These are phyloP conservation scores for Tolypocladium paradoxum DNA, from an alignment of 2,329 filamentous ascomycete genomes.

Conservation along the genomic window DNA sequence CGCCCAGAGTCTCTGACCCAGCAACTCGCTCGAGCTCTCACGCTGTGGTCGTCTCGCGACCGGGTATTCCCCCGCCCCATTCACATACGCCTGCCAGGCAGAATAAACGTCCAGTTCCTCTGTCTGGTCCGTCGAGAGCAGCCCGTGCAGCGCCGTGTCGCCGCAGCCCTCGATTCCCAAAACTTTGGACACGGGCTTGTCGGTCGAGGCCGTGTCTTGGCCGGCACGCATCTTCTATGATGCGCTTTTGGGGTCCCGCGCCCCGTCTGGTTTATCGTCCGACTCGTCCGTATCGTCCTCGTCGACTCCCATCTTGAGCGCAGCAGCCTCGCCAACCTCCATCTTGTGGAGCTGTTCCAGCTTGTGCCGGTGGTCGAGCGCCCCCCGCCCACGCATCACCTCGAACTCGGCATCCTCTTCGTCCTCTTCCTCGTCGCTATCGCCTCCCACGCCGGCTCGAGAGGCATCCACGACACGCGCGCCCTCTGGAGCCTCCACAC, in stretches of 20 bases:
- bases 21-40: neutral
- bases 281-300: conserved; percentile 28
- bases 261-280: conserved; percentile 13
- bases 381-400: conserved; percentile 31
- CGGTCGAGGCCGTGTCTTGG: neutral
- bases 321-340: conserved; percentile 48
- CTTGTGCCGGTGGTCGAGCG: conserved; percentile 36
- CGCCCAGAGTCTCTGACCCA: neutral
- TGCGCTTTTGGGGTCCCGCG: conserved; percentile 13
- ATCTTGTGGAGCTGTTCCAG: conserved; percentile 44
- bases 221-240: conserved; percentile 19
- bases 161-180: neutral
- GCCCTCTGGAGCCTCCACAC: conserved; percentile 9
- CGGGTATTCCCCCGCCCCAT: neutral
- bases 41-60: neutral
- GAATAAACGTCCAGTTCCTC: neutral
- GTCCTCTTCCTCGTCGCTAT: conserved; percentile 28
- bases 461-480: conserved; percentile 13
- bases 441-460: conserved; percentile 25
- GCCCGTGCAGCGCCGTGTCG: neutral
- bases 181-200: neutral
- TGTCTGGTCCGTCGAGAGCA: neutral
- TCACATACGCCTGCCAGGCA: neutral
- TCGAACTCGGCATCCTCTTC: conserved; percentile 32
- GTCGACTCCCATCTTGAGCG: conserved; percentile 30